Conservation (phyloP, 176 grass and related monocot species). For the Aegilops bicornis region DNA sequence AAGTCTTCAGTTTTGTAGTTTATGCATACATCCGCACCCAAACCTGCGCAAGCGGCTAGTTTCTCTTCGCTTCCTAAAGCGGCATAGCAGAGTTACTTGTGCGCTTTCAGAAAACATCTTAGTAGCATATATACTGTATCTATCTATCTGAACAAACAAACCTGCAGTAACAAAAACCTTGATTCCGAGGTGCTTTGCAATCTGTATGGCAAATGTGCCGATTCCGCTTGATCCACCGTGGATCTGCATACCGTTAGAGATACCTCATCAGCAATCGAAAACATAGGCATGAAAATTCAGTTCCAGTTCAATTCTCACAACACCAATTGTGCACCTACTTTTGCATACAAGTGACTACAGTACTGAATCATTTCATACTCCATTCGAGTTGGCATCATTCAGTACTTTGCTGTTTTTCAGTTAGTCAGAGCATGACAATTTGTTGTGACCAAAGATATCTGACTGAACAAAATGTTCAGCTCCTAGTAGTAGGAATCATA, state of each 20-base stretch:
- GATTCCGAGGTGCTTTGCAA: conserved; percentile 68
- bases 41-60: conserved; percentile 66
- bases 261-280: neutral
- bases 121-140: neutral
- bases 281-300: neutral
- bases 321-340: too few species aligned
- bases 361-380: neutral
- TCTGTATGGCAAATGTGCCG: conserved; percentile 89
- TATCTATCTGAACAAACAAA: conserved; percentile 20
- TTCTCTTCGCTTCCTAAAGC: conserved; percentile 72
- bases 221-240: conserved; percentile 97
- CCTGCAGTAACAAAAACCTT: conserved; percentile 88
- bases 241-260: conserved; percentile 43
- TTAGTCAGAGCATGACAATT: neutral
- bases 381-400: neutral
- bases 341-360: too few species aligned
- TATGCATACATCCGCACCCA: conserved; percentile 85
- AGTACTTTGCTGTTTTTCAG: neutral
- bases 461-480: neutral
- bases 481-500: neutral
- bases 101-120: neutral
- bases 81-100: neutral
- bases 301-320: neutral
- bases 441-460: too few species aligned
- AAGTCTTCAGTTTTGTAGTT: conserved; percentile 97